phyloP scores from a whole-genome alignment of 1,139 yeast genomes.

The Diutina mesorugosa region DNA sequence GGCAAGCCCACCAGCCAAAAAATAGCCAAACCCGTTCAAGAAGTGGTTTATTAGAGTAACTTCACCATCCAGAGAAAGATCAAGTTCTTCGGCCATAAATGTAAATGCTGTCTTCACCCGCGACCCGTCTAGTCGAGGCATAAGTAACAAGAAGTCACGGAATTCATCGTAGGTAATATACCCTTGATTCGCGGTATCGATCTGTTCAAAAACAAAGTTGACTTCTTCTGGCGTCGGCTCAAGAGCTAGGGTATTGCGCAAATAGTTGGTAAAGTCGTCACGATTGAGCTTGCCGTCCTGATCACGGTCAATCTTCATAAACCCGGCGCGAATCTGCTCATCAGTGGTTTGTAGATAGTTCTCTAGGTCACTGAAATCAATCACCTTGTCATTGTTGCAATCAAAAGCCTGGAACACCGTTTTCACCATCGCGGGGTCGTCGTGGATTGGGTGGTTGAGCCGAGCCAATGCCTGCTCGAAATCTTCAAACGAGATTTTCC shows the following conservation, averaged over 20 bases:
- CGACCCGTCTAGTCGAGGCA: conserved; percentile 65
- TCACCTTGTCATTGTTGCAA: conserved; percentile 38
- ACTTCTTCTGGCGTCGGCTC: conserved; percentile 42
- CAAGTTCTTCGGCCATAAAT: conserved; percentile 69
- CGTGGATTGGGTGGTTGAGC: conserved; percentile 54
- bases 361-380: conserved; percentile 52
- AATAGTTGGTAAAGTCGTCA: conserved; percentile 54
- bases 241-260: conserved; percentile 38
- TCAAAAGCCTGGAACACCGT: conserved; percentile 46
- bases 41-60: conserved; percentile 72
- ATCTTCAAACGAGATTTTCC: conserved; percentile 43
- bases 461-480: conserved; percentile 40
- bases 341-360: conserved; percentile 52
- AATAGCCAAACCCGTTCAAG: conserved; percentile 76
- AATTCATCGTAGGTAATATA: conserved; percentile 77
- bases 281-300: conserved; percentile 62
- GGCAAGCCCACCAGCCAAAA: conserved; percentile 87
- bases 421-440: conserved; percentile 47
- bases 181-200: conserved; percentile 54
- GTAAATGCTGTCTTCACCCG: conserved; percentile 71
- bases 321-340: conserved; percentile 57
- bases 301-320: conserved; percentile 57
- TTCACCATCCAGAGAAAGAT: conserved; percentile 83
- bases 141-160: conserved; percentile 65
- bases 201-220: conserved; percentile 43